These are phyloP conservation scores for Fusarium falciforme DNA, from an alignment of 2,329 filamentous ascomycete species.

Conservation along the genomic window DNA sequence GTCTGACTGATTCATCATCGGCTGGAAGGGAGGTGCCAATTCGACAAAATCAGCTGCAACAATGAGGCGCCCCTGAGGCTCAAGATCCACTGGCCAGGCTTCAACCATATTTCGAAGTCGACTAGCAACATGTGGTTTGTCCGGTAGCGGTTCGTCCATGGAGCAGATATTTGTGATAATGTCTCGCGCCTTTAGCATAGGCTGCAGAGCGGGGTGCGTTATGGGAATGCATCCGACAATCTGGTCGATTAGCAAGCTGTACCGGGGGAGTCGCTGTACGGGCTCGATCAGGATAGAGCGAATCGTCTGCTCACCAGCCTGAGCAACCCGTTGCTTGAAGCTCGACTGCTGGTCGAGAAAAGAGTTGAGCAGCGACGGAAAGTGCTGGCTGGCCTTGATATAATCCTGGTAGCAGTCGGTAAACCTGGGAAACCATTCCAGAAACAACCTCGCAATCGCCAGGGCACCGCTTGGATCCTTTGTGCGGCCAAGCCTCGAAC, in stretches of 20 bases:
- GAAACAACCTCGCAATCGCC: constrained; percentile 81
- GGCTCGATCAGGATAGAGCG: constrained; percentile 96
- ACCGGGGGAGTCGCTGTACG: constrained; percentile 91
- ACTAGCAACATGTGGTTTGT: constrained; percentile 79
- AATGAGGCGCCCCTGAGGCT: constrained; percentile 82
- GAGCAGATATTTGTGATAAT: constrained; percentile 97
- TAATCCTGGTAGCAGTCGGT: constrained; percentile 93
- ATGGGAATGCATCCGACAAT: constrained; percentile 89
- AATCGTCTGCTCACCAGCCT: constrained; percentile 89
- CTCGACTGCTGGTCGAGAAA: constrained; percentile 86
- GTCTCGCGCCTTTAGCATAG: constrained; percentile 88
- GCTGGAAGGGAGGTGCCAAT: constrained; percentile 76
- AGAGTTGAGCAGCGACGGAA: constrained; percentile 81
- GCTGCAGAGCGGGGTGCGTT: constrained; percentile 84
- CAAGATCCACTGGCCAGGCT: constrained; percentile 78
- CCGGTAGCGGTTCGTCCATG: constrained; percentile 77
- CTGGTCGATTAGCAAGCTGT: constrained; percentile 96
- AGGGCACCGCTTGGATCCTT: constrained; percentile 83
- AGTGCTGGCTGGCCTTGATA: constrained; percentile 88
- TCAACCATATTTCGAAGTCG: constrained; percentile 81
- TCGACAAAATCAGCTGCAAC: constrained; percentile 84
- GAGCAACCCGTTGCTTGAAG: constrained; percentile 82
- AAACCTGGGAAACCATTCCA: constrained; percentile 95
- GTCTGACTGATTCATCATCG: constrained; percentile 55
- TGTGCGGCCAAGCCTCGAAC: constrained; percentile 58